Evolutionary conservation across 169 alveolate genomes (phyloP).

Genomic region (Cryptosporidium sp.): DNA sequence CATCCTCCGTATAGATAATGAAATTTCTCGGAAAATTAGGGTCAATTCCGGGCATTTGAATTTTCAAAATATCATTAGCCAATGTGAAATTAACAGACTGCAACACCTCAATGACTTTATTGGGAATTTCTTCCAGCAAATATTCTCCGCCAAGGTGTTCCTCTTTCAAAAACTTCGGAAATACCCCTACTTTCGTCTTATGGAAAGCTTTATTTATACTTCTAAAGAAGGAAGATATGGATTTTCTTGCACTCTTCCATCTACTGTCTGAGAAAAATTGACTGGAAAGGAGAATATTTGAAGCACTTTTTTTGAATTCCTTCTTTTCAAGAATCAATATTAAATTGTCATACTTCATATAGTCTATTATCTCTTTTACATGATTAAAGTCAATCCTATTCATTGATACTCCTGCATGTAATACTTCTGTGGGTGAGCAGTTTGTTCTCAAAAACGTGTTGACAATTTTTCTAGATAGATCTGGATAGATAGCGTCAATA

Average conservation of each 20-base stretch:
- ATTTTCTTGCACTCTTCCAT: slow-evolving; percentile 7
- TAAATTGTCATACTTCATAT: slow-evolving; percentile 23
- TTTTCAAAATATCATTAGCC: slow-evolving; percentile 16
- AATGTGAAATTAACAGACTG: background rate
- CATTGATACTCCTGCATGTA: slow-evolving; percentile 19
- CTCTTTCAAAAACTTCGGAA: slow-evolving; percentile 19
- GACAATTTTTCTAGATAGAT: slow-evolving; percentile 4
- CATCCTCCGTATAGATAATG: slow-evolving; percentile 19
- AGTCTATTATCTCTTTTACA: slow-evolving; percentile 14
- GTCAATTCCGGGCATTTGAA: slow-evolving; percentile 49
- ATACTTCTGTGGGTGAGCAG: slow-evolving; percentile 45
- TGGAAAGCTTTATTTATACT: background rate
- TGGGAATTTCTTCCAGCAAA: slow-evolving; percentile 37
- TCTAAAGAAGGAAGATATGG: slow-evolving; percentile 2
- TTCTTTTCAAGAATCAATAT: slow-evolving; percentile 23
- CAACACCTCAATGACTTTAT: background rate
- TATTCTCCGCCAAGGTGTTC: slow-evolving; percentile 11
- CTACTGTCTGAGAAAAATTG: slow-evolving; percentile 21
- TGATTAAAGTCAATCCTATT: slow-evolving; percentile 21
- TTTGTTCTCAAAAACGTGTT: slow-evolving; percentile 24
- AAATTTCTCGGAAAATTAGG: slow-evolving; percentile 26
- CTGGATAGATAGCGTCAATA: background rate
- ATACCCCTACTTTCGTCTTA: background rate
- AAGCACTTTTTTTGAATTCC: slow-evolving; percentile 55
- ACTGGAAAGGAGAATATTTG: slow-evolving; percentile 24